Base-by-base conservation (phyloP, 306 rosid genomes). In the Acacia confusa region DNA sequence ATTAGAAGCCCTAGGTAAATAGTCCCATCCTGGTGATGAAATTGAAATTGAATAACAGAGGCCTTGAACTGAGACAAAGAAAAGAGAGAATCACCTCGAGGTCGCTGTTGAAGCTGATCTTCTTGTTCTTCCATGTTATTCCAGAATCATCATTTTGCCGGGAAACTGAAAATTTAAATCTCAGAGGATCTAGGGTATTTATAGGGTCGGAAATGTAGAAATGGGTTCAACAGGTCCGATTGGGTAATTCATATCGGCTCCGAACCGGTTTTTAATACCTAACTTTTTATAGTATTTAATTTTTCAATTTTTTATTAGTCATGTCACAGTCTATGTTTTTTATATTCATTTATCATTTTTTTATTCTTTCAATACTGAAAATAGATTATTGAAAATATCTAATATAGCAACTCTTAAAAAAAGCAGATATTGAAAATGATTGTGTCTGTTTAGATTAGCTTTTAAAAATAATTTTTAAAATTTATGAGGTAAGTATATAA, bases 61-160 rank as follows among this genome's bases (percentile, higher is more conserved):
- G 41, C 11, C 17, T 10, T 38, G 36, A 70, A 61, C 25, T 67
- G 38, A 28, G 67, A 76, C 70, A 45, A 79, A 80, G 78, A 82
- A 47, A 66, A 65, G 80, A 61, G 88, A 69, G 48, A 61, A 13
- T 52, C 55, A 87, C 89, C 83, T 72, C 38, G 55, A 82, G 86
- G 68, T 47, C 82, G 83, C 64, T 8, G 78, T 25, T 3, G 82
- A 76, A 52, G 76, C 44, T 44, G 64, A 74, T 50, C 52, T 11
- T 72, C 50, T 55, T 82, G 85, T 77, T 80, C 87, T 81, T 82
- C 87, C 84, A 68, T 67, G 45, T 64, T 30, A 67, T 58, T 57
- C 25, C 34, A 24, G 81, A 57, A 75, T 53, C 9, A 27, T 57
- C 32, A 52, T 50, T 78, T n/a, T 79, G 86, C 89, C 90, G 90